Evolutionary conservation across 257 asterid genomes (phyloP).

Genomic region (Solanum pimpinellifolium): DNA sequence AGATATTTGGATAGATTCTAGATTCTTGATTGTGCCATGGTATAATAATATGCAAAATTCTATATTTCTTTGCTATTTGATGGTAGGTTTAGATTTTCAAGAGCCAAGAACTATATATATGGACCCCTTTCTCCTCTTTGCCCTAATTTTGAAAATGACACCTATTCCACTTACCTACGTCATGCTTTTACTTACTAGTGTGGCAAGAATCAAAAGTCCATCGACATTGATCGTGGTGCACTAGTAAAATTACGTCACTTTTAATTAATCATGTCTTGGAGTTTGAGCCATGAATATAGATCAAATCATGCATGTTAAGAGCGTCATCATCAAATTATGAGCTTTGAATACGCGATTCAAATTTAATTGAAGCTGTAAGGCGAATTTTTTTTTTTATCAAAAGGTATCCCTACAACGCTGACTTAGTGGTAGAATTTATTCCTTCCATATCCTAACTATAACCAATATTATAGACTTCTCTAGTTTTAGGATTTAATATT

Average conservation of each 20-base stretch:
- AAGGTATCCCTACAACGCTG: background rate
- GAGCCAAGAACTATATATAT: background rate
- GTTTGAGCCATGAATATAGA: no score
- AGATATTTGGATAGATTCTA: slow-evolving; percentile 30
- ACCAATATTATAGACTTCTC: background rate
- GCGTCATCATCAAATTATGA: fast-evolving
- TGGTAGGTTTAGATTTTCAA: background rate
- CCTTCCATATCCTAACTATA: background rate
- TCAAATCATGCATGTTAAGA: no score
- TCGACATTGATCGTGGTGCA: no score
- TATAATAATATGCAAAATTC: background rate
- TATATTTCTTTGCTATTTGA: background rate
- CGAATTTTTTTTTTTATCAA: no score
- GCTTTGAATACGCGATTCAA: fast-evolving
- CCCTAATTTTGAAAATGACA: background rate
- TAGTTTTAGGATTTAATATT: background rate
- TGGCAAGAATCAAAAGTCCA: background rate
- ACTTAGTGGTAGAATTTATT: background rate
- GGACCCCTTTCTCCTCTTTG: background rate
- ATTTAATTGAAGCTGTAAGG: no score
- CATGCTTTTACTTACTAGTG: background rate
- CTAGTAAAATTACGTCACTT: fast-evolving
- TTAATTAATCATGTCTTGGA: fast-evolving
- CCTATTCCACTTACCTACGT: background rate
- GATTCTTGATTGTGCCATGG: slow-evolving; percentile 3